Evolutionary conservation across 2,329 filamentous ascomycete species (phyloP).

Genomic region (Cytospora piceicola): DNA sequence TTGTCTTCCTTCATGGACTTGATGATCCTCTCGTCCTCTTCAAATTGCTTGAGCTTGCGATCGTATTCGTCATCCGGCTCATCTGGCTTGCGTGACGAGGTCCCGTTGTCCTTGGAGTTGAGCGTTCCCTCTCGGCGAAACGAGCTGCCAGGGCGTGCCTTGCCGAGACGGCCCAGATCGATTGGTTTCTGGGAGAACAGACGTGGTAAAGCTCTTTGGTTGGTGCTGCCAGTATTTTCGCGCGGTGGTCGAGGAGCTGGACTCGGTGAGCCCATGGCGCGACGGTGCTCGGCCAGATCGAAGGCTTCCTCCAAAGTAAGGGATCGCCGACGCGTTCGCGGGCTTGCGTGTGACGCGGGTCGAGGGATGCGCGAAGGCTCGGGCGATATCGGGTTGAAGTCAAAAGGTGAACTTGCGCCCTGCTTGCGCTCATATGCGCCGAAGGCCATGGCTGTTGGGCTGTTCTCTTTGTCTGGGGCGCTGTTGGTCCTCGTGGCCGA

Average conservation of each 20-base stretch:
- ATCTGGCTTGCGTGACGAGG: conserved; percentile 32
- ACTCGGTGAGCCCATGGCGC: conserved; percentile 53
- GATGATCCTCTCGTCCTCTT: conserved; percentile 35
- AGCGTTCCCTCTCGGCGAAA: conserved; percentile 27
- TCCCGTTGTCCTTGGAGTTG: conserved; percentile 28
- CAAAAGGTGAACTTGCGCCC: conserved; percentile 35
- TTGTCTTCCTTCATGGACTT: conserved; percentile 35
- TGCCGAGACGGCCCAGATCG: conserved; percentile 33
- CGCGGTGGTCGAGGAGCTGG: conserved; percentile 54
- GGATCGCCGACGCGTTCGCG: conserved; percentile 37
- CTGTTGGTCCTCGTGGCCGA: conserved; percentile 33
- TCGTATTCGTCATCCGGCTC: conserved; percentile 40
- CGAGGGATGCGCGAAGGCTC: conserved; percentile 39
- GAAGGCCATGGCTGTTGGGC: conserved; percentile 20
- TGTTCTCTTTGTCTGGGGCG: conserved; percentile 15
- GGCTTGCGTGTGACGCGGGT: conserved; percentile 31
- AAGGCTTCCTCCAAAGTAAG: conserved; percentile 51
- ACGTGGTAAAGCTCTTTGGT: conserved; percentile 15
- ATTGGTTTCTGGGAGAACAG: conserved; percentile 35
- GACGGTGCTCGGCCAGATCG: conserved; percentile 42
- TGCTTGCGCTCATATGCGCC: conserved; percentile 32
- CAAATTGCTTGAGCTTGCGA: conserved; percentile 38
- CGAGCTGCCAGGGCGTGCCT: conserved; percentile 22
- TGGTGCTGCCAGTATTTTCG: conserved; percentile 1
- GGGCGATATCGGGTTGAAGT: conserved; percentile 31